Evolutionary conservation across 1,139 yeast species (phyloP).

Genomic region (Yamadazyma taylorii): DNA sequence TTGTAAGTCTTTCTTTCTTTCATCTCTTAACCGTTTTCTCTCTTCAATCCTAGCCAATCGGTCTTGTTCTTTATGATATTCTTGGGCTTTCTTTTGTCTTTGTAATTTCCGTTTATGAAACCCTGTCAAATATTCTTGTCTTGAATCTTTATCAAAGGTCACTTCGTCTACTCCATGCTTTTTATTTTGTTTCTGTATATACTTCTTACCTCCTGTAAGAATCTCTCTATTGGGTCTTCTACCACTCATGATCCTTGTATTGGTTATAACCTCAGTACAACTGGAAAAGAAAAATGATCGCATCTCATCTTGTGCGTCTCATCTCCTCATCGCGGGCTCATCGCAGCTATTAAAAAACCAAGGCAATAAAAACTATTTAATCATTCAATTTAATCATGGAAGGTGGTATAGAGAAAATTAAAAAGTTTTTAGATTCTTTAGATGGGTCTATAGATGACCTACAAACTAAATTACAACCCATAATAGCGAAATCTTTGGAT

Average conservation of each 20-base stretch:
- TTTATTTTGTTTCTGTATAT: constrained; percentile 64
- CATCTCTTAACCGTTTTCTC: constrained; percentile 67
- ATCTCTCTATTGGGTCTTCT: constrained; percentile 68
- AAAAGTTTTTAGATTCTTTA: constrained; percentile 24
- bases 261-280: too few relatives aligned
- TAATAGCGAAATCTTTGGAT: constrained; percentile 35
- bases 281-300: not conserved
- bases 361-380: too few relatives aligned
- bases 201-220: constrained; percentile 83
- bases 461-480: constrained; percentile 29
- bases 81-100: constrained; percentile 83
- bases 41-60: constrained; percentile 74
- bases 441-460: constrained; percentile 34
- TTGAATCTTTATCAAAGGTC: constrained; percentile 69
- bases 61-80: constrained; percentile 71
- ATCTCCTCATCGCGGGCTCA: constrained; percentile 14
- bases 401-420: constrained; percentile 39
- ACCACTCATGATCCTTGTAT: too few relatives aligned
- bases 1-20: constrained; percentile 64
- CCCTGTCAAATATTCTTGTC: constrained; percentile 86
- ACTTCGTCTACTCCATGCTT: constrained; percentile 78
- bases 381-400: constrained; percentile 1
- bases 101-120: constrained; percentile 91
- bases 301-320: not conserved
- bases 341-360: too few relatives aligned